Evolutionary conservation across 768 basidiomycete genomes (phyloP).

Genomic region (Lenzites betulinus): DNA sequence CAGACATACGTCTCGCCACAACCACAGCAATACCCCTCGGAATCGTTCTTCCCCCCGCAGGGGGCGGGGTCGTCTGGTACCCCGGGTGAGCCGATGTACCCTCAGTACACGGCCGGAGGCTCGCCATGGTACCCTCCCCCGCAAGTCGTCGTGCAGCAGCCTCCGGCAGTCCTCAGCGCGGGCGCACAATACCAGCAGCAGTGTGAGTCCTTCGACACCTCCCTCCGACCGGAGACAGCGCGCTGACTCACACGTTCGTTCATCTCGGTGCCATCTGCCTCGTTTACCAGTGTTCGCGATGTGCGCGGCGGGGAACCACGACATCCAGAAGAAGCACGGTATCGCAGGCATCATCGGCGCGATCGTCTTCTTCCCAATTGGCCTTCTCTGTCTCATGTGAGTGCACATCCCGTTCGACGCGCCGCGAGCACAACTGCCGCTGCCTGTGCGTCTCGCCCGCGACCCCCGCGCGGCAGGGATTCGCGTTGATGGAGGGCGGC

Average conservation of each 20-base stretch:
- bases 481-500: too few species aligned
- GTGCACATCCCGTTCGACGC: conserved; percentile 4
- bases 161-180: not conserved
- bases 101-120: too few species aligned
- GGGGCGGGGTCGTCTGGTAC: not conserved
- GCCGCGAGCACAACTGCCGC: too few species aligned
- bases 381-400: conserved; percentile 28
- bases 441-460: too few species aligned
- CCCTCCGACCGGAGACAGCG: too few species aligned
- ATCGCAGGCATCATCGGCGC: conserved; percentile 26
- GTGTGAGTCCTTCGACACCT: conserved; percentile 12
- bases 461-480: too few species aligned
- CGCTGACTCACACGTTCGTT: too few species aligned
- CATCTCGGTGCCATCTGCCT: too few species aligned
- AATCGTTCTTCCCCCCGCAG: not conserved
- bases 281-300: conserved; percentile 24
- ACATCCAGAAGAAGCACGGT: conserved; percentile 24
- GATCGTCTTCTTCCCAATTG: conserved; percentile 27
- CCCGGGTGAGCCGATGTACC: too few species aligned
- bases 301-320: conserved; percentile 25
- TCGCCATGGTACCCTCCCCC: too few species aligned
- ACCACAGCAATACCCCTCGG: not conserved
- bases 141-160: not conserved
- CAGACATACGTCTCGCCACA: not conserved
- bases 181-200: conserved; percentile 25